These are phyloP conservation scores for Botrytis sinoallii DNA, from an alignment of 2,329 filamentous ascomycete species.

Conservation along the genomic window DNA sequence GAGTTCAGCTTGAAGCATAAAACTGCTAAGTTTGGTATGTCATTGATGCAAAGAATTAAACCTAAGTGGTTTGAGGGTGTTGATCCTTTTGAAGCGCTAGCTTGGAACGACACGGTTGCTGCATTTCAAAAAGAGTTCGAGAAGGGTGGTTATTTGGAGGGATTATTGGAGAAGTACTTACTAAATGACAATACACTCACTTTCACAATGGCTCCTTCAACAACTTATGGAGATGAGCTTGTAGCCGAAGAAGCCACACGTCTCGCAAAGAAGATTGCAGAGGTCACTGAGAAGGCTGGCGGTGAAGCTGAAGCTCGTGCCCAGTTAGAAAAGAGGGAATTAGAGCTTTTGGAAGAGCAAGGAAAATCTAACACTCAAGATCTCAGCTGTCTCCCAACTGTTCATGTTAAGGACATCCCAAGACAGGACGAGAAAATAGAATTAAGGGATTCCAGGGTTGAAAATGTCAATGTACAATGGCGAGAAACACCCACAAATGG, in stretches of 20 bases:
- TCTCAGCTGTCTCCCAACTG: slow-evolving; percentile 80
- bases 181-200: slow-evolving; percentile 82
- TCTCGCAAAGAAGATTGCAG: slow-evolving; percentile 69
- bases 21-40: slow-evolving; percentile 91
- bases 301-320: slow-evolving; percentile 68
- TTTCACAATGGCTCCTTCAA: slow-evolving; percentile 90
- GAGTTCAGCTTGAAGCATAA: slow-evolving; percentile 95
- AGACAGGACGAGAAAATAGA: slow-evolving; percentile 62
- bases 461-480: slow-evolving; percentile 76
- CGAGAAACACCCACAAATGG: slow-evolving; percentile 92
- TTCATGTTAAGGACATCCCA: slow-evolving; percentile 86
- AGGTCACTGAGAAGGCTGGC: slow-evolving; percentile 65
- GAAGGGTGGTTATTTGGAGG: slow-evolving; percentile 76
- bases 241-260: slow-evolving; percentile 73
- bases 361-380: slow-evolving; percentile 81
- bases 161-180: slow-evolving; percentile 83
- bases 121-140: slow-evolving; percentile 77
- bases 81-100: slow-evolving; percentile 85
- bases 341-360: slow-evolving; percentile 77
- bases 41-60: slow-evolving; percentile 82
- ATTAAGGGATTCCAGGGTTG: slow-evolving; percentile 62
- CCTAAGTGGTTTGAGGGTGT: slow-evolving; percentile 94
- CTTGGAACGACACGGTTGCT: slow-evolving; percentile 85
- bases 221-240: slow-evolving; percentile 69
- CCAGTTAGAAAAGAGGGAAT: slow-evolving; percentile 72